phyloP scores from a whole-genome alignment of 768 basidiomycete genomes.

The Megacollybia marginata region DNA sequence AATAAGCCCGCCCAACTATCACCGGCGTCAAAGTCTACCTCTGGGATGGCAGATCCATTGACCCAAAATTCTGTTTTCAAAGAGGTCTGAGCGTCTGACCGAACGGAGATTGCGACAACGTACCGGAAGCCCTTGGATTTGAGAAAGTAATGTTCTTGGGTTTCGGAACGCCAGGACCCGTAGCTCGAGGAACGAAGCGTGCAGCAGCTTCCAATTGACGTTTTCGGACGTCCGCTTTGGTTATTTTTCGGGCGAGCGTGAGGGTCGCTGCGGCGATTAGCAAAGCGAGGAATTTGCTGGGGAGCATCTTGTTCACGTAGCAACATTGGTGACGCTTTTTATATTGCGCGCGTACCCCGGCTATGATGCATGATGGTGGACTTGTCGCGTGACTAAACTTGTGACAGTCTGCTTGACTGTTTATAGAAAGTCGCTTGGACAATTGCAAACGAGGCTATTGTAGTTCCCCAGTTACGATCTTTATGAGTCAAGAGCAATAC shows the following conservation, averaged over 20 bases:
- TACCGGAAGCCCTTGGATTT: slow-evolving; percentile 58
- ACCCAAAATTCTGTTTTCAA: slow-evolving; percentile 24
- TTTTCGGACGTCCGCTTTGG: slow-evolving; percentile 19
- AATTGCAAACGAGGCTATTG: no score
- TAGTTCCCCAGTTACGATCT: no score
- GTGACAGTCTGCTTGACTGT: no score
- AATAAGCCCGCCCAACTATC: slow-evolving; percentile 71
- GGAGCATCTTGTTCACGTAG: not conserved
- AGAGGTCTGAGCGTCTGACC: not conserved
- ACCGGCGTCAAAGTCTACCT: slow-evolving; percentile 67
- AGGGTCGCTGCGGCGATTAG: not conserved
- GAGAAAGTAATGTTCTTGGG: slow-evolving; percentile 66
- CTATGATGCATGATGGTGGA: no score
- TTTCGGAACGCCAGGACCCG: slow-evolving; percentile 2
- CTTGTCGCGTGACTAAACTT: no score
- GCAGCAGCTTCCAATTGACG: slow-evolving; percentile 26
- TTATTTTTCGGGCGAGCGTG: slow-evolving; percentile 13
- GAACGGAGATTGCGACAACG: slow-evolving; percentile 7
- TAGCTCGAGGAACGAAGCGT: slow-evolving; percentile 6
- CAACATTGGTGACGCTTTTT: no score
- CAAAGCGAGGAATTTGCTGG: not conserved
- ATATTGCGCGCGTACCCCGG: no score
- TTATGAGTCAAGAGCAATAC: no score
- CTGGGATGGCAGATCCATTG: slow-evolving; percentile 55
- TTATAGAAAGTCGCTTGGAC: no score